Conservation (phyloP, 768 basidiomycete species). For the Leucosporidium creatinivorum region DNA sequence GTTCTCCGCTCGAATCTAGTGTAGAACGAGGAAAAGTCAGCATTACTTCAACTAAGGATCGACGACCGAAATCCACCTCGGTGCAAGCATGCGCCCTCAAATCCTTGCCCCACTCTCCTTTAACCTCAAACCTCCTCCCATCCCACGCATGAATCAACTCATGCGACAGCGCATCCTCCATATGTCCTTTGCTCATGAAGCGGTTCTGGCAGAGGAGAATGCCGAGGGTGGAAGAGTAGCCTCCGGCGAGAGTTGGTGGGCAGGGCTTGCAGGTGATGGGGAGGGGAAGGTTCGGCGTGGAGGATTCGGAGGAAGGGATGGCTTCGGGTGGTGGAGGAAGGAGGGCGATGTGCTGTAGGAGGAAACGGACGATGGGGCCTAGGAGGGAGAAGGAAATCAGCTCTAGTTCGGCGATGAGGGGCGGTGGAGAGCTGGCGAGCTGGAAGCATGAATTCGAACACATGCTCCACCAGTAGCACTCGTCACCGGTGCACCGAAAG, state of each 20-base stretch:
- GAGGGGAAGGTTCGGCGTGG: constrained; percentile 50
- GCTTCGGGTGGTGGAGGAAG: constrained; percentile 35
- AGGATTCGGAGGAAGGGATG: constrained; percentile 51
- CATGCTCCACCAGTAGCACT: background rate
- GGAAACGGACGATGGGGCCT: constrained; percentile 84
- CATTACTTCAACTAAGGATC: background rate
- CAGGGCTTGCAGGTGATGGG: constrained; percentile 83
- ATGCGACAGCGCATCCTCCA: constrained; percentile 89
- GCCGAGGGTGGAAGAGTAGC: constrained; percentile 69
- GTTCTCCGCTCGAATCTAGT: constrained; percentile 87
- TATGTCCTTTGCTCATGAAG: constrained; percentile 70
- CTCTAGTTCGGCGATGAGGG: background rate
- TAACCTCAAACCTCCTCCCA: constrained; percentile 69
- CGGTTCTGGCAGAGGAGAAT: constrained; percentile 79
- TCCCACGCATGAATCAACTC: constrained; percentile 95
- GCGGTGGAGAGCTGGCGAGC: background rate
- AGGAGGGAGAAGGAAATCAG: background rate
- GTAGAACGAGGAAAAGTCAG: background rate
- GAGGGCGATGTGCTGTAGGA: constrained; percentile 79
- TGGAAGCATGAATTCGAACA: background rate
- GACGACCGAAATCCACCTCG: constrained; percentile 56
- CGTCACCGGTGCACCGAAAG: background rate
- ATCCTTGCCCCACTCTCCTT: constrained; percentile 75
- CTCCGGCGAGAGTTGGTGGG: constrained; percentile 63
- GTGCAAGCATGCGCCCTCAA: constrained; percentile 91